Base-by-base conservation (phyloP, 345 rosid genomes). In the Moringa oleifera region DNA sequence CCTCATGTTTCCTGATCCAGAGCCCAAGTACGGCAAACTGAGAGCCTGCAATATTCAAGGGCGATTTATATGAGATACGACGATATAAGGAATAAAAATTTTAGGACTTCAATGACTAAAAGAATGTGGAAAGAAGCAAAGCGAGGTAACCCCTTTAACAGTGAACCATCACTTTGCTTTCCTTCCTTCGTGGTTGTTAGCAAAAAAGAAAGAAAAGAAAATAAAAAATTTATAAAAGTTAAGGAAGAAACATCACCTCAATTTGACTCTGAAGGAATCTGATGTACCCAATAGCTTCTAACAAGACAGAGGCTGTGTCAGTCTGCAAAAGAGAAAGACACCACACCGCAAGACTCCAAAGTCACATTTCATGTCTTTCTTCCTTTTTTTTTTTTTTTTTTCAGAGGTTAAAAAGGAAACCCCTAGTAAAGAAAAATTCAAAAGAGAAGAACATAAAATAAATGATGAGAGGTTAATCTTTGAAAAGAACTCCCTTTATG, bases 211-310 rank as follows among this genome's bases (percentile, higher is more conserved):
- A 64, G 13, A 66, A 4, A 1, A 21, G 31, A 24, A 61, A 57
- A 33, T 33, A 11, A 33, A 4, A 33, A 4, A 33, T 33, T 4
- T 33, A 33, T 33, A 33, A 33, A 33, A 33, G 37, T 55, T 55
- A 50, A 64, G 64, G 37, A 71, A 71, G 59, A 69, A 68, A 54
- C 75, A 79, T 63, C 73, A 89, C 99, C 97, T 93, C 92, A 83
- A 88, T 85, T 81, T 94, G 99, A 87, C 84, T 81, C 67, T 91
- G 96, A 71, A 94, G 99, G 99, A 91, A 91, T 94, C 99, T 91
- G 77, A 94, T 94, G 87, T 94, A 91, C 75, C 97, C 99, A 78
- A 91, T 88, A 65, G 97, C 86, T 74, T 94, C 99, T 85, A 86
- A 80, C 91, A 94, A 75, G 71, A 94, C 99, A 70, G 99, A 94